Conservation (phyloP, 495 filamentous ascomycete species). For the Geopyxis carbonaria region DNA sequence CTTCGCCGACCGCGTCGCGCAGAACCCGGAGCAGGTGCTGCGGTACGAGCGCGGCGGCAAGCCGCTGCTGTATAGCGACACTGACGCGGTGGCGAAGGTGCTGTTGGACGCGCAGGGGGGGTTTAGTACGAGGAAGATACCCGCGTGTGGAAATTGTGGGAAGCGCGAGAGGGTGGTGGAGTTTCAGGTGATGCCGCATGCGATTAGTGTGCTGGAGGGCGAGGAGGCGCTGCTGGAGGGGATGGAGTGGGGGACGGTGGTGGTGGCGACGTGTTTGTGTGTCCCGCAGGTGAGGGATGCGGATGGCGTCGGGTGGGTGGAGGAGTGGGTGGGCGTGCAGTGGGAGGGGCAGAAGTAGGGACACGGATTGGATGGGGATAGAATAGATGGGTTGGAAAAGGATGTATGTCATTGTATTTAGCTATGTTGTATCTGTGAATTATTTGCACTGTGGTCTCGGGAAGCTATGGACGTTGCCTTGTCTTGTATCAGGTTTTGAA, state of each 20-base stretch:
- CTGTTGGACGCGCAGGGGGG: conserved; percentile 29
- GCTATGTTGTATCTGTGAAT: too few species aligned
- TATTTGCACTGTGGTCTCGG: too few species aligned
- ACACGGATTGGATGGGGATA: too few species aligned
- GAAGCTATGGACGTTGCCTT: too few species aligned
- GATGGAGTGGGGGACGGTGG: conserved; percentile 98
- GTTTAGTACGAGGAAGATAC: conserved; percentile 34
- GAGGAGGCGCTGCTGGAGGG: conserved; percentile 62
- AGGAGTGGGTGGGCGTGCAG: conserved; percentile 94
- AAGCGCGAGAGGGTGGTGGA: conserved; percentile 59
- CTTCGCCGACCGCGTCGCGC: conserved; percentile 69
- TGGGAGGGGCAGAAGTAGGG: conserved; percentile 64
- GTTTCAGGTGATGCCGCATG: conserved; percentile 75
- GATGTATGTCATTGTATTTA: too few species aligned
- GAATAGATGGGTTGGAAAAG: too few species aligned
- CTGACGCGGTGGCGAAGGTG: conserved; percentile 52
- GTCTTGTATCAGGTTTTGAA: too few species aligned
- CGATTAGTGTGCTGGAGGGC: conserved; percentile 77
- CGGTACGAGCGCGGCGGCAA: conserved; percentile 74
- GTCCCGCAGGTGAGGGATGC: conserved; percentile 33
- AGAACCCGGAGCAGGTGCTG: conserved; percentile 89
- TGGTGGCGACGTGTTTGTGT: conserved; percentile 74
- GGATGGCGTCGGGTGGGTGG: conserved; percentile 47
- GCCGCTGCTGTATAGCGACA: conserved; percentile 66
- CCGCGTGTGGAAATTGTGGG: conserved; percentile 61